phyloP scores from a whole-genome alignment of 2,329 filamentous ascomycete genomes.

The Exophiala phaeomuriformis region DNA sequence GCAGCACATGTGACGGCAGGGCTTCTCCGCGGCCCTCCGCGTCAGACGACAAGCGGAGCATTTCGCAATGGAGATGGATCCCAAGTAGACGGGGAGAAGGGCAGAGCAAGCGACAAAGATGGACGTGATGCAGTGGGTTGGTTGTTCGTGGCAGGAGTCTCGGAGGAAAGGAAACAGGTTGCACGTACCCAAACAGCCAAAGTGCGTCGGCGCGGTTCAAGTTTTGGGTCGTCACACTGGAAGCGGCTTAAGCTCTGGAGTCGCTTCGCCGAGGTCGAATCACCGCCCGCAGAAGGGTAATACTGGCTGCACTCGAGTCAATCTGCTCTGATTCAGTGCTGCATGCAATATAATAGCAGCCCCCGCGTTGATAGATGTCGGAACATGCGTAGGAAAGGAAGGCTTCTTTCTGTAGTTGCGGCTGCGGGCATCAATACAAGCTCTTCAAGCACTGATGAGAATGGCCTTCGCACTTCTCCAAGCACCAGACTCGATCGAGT shows the following conservation, averaged over 20 bases:
- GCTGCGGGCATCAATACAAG: not conserved
- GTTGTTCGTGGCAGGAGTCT: conserved; percentile 7
- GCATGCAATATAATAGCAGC: not conserved
- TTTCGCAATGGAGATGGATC: not conserved
- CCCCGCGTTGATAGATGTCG: not conserved
- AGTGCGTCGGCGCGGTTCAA: not conserved
- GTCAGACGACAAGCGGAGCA: not conserved
- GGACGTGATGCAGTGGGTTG: not conserved
- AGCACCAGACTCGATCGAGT: not conserved
- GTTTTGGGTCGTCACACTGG: not conserved
- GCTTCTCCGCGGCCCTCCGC: conserved; percentile 4
- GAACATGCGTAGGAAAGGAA: not conserved
- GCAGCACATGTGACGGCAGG: not conserved
- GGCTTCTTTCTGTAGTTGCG: not conserved
- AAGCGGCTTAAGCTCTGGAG: not conserved
- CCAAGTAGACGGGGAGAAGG: conserved; percentile 1
- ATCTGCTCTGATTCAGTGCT: conserved; percentile 1
- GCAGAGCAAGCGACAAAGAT: not conserved
- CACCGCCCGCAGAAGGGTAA: not conserved
- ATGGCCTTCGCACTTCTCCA: not conserved
- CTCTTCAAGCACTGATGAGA: not conserved
- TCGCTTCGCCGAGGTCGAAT: not conserved
- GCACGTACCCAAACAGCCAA: conserved; percentile 15
- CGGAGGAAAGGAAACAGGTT: conserved; percentile 26
- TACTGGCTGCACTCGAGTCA: not conserved